Conservation (phyloP, 371 early-diverging fungal species). For the Umbelopsis sp. region DNA sequence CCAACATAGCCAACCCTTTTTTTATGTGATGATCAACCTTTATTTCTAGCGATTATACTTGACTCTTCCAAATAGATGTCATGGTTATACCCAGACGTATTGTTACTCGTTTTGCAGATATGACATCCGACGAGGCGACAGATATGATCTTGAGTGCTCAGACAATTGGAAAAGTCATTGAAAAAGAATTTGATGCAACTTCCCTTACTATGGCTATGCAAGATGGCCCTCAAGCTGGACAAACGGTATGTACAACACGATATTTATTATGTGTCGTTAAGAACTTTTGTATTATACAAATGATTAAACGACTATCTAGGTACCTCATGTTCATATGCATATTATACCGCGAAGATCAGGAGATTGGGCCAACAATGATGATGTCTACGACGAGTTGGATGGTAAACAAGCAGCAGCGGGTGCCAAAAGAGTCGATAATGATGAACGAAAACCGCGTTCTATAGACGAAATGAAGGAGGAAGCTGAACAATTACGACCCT, state of each 20-base stretch:
- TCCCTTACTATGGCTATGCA: conserved; percentile 80
- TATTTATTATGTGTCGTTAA: background rate
- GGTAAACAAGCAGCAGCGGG: conserved; percentile 38
- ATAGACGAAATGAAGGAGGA: conserved; percentile 81
- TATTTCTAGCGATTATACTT: background rate
- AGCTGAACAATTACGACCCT: conserved; percentile 57
- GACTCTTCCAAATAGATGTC: conserved; percentile 64
- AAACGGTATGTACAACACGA: conserved; percentile 66
- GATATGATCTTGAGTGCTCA: conserved; percentile 86
- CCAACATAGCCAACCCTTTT: no score
- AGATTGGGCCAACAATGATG: conserved; percentile 90
- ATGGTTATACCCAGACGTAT: conserved; percentile 76
- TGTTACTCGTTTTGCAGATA: conserved; percentile 72
- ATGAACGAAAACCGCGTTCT: conserved; percentile 70
- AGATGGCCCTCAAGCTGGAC: conserved; percentile 90
- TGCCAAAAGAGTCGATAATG: conserved; percentile 64
- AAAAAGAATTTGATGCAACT: conserved; percentile 70
- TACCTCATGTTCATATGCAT: conserved; percentile 94
- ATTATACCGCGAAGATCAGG: conserved; percentile 84
- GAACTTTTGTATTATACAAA: background rate
- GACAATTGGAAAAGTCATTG: conserved; percentile 74
- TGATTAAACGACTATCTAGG: conserved; percentile 23
- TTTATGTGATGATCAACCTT: background rate
- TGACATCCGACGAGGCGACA: conserved; percentile 72
- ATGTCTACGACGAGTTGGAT: conserved; percentile 83